Evolutionary conservation across 2,329 filamentous ascomycete species (phyloP).

Genomic region (Cordyceps cicadae): DNA sequence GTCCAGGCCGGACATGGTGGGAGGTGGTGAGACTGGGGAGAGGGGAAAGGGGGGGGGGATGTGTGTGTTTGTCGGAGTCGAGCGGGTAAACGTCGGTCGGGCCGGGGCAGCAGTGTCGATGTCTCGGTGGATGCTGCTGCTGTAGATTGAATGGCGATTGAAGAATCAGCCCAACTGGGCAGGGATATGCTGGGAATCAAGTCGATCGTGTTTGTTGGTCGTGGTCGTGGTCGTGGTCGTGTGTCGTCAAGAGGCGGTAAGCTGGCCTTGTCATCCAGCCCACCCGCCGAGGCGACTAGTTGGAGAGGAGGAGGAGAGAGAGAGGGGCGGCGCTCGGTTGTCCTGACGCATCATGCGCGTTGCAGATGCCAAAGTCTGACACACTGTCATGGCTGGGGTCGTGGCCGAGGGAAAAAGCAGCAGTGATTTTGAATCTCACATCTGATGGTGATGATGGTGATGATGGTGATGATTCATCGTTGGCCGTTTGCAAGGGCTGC

Average conservation of each 20-base stretch:
- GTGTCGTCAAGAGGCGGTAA: conserved; percentile 9
- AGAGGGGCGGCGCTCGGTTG: conserved; percentile 4
- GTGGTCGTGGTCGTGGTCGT: too few relatives aligned
- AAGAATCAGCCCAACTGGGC: background rate
- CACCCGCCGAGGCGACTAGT: background rate
- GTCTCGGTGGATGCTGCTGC: background rate
- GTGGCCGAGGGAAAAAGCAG: too few relatives aligned
- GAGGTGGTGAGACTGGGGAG: too few relatives aligned
- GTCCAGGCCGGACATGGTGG: conserved; percentile 48
- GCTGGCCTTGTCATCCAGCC: conserved; percentile 1
- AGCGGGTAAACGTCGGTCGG: too few relatives aligned
- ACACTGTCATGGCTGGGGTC: background rate
- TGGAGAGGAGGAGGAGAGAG: too few relatives aligned
- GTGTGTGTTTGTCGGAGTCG: background rate
- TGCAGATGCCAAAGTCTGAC: background rate
- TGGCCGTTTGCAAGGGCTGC: too few relatives aligned
- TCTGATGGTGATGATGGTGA: too few relatives aligned
- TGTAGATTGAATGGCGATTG: background rate
- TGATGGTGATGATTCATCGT: too few relatives aligned
- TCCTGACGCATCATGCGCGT: background rate
- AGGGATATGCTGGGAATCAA: background rate
- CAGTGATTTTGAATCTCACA: too few relatives aligned
- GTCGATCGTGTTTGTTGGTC: background rate
- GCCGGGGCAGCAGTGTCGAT: too few relatives aligned
- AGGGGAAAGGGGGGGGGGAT: background rate